phyloP scores from a whole-genome alignment of 495 filamentous ascomycete species.

The Aspergillus incahuasiensis region DNA sequence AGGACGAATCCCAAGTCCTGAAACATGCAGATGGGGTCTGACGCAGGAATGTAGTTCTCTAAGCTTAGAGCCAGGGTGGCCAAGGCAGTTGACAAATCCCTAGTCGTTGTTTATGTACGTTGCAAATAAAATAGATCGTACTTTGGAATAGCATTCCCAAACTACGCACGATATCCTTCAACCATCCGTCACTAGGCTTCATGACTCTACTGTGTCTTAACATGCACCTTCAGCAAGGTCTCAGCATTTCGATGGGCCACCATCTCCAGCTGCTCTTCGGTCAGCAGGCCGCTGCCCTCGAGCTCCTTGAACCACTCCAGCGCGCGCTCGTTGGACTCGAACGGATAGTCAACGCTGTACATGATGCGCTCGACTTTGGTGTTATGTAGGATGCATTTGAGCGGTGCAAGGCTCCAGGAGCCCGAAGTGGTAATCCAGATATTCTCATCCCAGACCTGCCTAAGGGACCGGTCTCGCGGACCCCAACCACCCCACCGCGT shows the following conservation, averaged over 20 bases:
- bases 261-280: neutral
- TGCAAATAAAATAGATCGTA: too few relatives aligned
- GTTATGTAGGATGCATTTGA: neutral
- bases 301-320: conserved; percentile 3
- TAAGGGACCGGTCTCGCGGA: neutral
- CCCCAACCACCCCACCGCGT: neutral
- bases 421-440: conserved; percentile 18
- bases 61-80: too few relatives aligned
- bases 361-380: conserved; percentile 3
- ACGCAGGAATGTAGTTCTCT: too few relatives aligned
- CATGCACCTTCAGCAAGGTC: neutral
- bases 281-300: neutral
- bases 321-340: neutral
- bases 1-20: neutral
- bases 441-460: conserved; percentile 9
- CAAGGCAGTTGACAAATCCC: too few relatives aligned
- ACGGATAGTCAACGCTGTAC: conserved; percentile 11
- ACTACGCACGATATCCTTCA: too few relatives aligned
- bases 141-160: too few relatives aligned
- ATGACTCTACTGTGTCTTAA: neutral
- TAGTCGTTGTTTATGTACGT: too few relatives aligned
- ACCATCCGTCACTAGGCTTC: neutral
- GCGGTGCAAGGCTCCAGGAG: neutral
- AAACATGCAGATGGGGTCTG: too few relatives aligned
- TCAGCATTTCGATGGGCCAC: neutral